These are phyloP conservation scores for Climacium dendroides DNA, from an alignment of 225 moss, liverwort and hornwort species.

Conservation along the genomic window DNA sequence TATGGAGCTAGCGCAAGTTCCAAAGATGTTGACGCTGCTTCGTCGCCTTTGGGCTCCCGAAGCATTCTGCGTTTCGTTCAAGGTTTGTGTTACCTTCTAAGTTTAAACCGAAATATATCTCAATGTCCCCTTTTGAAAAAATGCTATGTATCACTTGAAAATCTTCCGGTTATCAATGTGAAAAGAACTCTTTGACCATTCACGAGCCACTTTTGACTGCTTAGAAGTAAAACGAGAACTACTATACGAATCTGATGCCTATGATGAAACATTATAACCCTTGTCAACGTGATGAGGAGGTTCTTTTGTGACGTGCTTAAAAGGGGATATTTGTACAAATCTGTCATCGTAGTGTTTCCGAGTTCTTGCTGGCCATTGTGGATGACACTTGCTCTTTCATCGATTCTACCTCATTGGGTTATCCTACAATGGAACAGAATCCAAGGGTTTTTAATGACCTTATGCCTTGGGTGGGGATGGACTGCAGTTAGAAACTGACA, in stretches of 20 bases:
- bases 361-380: background rate
- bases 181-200: background rate
- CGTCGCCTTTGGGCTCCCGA: constrained; percentile 70
- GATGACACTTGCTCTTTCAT: background rate
- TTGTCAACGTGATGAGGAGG: background rate
- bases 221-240: background rate
- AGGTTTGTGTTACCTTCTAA: background rate
- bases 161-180: background rate
- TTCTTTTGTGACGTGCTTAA: background rate
- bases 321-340: background rate
- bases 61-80: background rate
- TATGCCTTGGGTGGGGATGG: background rate
- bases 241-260: background rate
- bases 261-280: background rate
- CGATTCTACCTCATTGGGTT: background rate
- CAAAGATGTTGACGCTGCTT: constrained; percentile 86
- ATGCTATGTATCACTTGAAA: background rate
- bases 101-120: too few species aligned
- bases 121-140: background rate
- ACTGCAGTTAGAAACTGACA: constrained; percentile 87
- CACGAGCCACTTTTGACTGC: background rate
- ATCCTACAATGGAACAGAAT: background rate
- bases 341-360: background rate
- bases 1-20: constrained; percentile 93
- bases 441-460: background rate